Percentiles rank a stretch among this genome's conserved stretches.
phyloP scores from a whole-genome alignment of 2,329 filamentous ascomycete species.

The Camillea tinctor region DNA sequence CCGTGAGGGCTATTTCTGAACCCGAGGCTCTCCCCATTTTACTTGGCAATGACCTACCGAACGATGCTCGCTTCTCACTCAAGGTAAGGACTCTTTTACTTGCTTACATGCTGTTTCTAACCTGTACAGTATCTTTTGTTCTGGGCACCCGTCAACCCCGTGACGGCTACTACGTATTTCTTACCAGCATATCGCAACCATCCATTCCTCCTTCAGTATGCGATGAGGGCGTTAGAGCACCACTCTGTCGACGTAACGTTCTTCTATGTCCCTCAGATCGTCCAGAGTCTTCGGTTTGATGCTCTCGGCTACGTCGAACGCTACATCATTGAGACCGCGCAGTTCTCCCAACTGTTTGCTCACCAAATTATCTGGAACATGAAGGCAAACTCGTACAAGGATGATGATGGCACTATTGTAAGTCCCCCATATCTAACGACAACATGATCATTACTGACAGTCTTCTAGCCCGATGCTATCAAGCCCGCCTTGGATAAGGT shows the following conservation, averaged over 20 bases:
- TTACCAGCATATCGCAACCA: slow-evolving; percentile 87
- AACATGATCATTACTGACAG: slow-evolving; percentile 18
- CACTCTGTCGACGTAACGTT: slow-evolving; percentile 97
- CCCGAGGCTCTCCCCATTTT: slow-evolving; percentile 82
- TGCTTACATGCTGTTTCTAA: slow-evolving; percentile 25
- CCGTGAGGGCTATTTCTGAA: slow-evolving; percentile 77
- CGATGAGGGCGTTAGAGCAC: slow-evolving; percentile 89
- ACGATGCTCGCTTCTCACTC: slow-evolving; percentile 79
- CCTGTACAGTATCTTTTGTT: slow-evolving; percentile 73
- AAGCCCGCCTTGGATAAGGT: slow-evolving; percentile 93
- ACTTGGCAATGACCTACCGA: slow-evolving; percentile 71
- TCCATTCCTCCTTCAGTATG: slow-evolving; percentile 92
- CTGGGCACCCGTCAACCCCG: slow-evolving; percentile 90
- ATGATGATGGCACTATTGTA: slow-evolving; percentile 85
- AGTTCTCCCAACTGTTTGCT: slow-evolving; percentile 96
- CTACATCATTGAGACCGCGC: slow-evolving; percentile 95
- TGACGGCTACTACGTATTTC: slow-evolving; percentile 92
- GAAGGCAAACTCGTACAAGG: slow-evolving; percentile 98
- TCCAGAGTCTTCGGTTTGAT: slow-evolving; percentile 93
- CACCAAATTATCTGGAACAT: slow-evolving; percentile 99
- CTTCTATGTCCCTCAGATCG: slow-evolving; percentile 98
- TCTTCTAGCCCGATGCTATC: slow-evolving; percentile 72
- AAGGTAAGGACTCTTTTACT: slow-evolving; percentile 54
- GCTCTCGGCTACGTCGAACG: slow-evolving; percentile 89
- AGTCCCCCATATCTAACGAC: slow-evolving; percentile 33